phyloP scores from a whole-genome alignment of 495 filamentous ascomycete genomes.

The Barbatosphaeria neglecta region DNA sequence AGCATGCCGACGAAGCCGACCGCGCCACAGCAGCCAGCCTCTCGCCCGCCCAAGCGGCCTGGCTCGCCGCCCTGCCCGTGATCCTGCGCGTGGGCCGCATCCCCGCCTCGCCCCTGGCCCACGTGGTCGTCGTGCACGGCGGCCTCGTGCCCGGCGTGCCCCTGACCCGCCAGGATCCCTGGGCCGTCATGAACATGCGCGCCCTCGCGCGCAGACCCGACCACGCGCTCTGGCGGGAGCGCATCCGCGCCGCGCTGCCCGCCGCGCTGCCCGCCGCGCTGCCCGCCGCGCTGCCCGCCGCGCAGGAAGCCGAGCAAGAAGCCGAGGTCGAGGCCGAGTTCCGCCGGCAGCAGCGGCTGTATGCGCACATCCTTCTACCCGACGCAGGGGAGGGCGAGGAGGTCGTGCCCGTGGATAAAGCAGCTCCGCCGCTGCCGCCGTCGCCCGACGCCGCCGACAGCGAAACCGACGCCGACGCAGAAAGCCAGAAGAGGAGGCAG shows the following conservation, averaged over 20 bases:
- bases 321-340: background rate
- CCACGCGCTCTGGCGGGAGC: slow-evolving; percentile 2
- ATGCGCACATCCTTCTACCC: background rate
- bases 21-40: slow-evolving; percentile 23
- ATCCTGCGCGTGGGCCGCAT: slow-evolving; percentile 59
- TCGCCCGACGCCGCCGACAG: background rate
- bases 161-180: slow-evolving; percentile 65
- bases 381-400: too few species aligned
- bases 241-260: background rate
- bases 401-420: background rate
- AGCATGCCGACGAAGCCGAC: slow-evolving; percentile 19
- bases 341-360: background rate
- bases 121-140: slow-evolving; percentile 69
- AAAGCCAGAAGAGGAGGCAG: slow-evolving; percentile 3
- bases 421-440: background rate
- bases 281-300: background rate
- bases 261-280: background rate
- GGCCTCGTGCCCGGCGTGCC: slow-evolving; percentile 66
- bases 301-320: too few species aligned
- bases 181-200: slow-evolving; percentile 84
- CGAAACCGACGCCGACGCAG: too few species aligned
- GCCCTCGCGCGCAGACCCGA: slow-evolving; percentile 41
- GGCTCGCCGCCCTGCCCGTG: slow-evolving; percentile 59
- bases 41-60: slow-evolving; percentile 45
- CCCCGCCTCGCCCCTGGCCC: slow-evolving; percentile 32